Base-by-base conservation (phyloP, 106 monocot genomes). In the Acanthochlamys bracteata region DNA sequence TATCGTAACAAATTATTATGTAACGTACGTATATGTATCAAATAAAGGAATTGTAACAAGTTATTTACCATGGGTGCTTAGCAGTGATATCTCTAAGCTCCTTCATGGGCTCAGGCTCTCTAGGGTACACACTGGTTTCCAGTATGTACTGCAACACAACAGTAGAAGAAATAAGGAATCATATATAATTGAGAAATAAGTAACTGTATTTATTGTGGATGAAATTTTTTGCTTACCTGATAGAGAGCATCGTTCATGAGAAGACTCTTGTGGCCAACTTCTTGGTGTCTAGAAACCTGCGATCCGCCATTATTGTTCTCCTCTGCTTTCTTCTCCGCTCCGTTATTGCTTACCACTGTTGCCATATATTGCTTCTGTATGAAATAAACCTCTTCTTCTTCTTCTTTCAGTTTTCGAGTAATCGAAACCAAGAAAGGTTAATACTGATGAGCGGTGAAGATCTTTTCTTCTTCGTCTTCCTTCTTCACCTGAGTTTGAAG, bases 221-320 rank as follows among this genome's bases (percentile, higher is more conserved):
- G 0, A 7, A 49, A 1, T 41, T 40, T 41, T n/a, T 51, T 51
- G 2, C 1, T 39, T 66, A 66, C 66, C 66, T 66, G 67, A 22
- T 67, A 67, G 55, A 67, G 67, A 4, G 55, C 67, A 15, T 67
- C 67, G 22, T 54, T 67, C 41, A 55, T 53, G 56, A 67, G 67
- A 40, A 67, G 67, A 41, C 67, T 67, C 55, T 67, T 67, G 55
- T 67, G 67, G 8, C 67, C 67, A 21, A 67, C 67, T 40, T 67
- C 52, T n/a, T 66, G 67, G 39, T 67, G 67, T 54, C 39, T 67
- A 4, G 33, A 33, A 33, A 25, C 25, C 14, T 61, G 40, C 27
- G 4, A 26, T 26, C 60, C 60, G 2, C 20, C 20, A 21, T 21
- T 21, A 10, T 55, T 10, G 55, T 55, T 55, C 55, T 55, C 1